phyloP scores from a whole-genome alignment of 108 stramenopile genomes.

The Stephanodiscus triporus region DNA sequence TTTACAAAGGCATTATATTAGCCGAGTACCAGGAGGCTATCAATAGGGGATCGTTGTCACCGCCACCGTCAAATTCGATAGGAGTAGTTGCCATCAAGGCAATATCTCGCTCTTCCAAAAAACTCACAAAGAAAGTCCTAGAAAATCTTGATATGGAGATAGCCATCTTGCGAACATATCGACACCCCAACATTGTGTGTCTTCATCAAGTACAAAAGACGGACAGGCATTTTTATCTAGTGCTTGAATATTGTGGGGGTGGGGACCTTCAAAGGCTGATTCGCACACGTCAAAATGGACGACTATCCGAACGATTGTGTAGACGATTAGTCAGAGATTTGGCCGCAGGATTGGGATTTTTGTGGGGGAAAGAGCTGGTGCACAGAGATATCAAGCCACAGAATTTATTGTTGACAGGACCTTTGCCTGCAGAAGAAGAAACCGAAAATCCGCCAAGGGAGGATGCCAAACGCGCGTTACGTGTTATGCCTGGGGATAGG shows the following conservation, averaged over 20 bases:
- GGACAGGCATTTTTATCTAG: slow-evolving; percentile 86
- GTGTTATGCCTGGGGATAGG: slow-evolving; percentile 27
- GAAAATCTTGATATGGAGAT: slow-evolving; percentile 97
- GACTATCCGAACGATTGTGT: slow-evolving; percentile 81
- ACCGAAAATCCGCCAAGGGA: slow-evolving; percentile 60
- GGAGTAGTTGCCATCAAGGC: slow-evolving; percentile 89
- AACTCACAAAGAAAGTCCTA: slow-evolving; percentile 92
- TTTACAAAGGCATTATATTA: slow-evolving; percentile 76
- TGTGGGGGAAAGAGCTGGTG: slow-evolving; percentile 86
- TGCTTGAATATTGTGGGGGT: slow-evolving; percentile 96
- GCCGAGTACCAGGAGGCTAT: slow-evolving; percentile 13
- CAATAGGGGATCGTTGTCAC: slow-evolving; percentile 9
- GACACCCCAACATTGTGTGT: slow-evolving; percentile 91
- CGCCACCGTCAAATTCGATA: slow-evolving; percentile 37
- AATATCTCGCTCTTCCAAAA: slow-evolving; percentile 81
- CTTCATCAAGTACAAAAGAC: slow-evolving; percentile 89
- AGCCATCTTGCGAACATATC: slow-evolving; percentile 88
- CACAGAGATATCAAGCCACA: slow-evolving; percentile 98
- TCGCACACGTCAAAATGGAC: slow-evolving; percentile 65
- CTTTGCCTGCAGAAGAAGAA: slow-evolving; percentile 66
- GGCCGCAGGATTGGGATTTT: slow-evolving; percentile 84
- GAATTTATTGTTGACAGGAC: slow-evolving; percentile 91
- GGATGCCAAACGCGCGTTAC: slow-evolving; percentile 33
- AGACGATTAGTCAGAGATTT: slow-evolving; percentile 92
- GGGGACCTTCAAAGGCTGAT: slow-evolving; percentile 94